Base-by-base conservation (phyloP, 176 grass and related monocot species). In the Musa troglodytarum region DNA sequence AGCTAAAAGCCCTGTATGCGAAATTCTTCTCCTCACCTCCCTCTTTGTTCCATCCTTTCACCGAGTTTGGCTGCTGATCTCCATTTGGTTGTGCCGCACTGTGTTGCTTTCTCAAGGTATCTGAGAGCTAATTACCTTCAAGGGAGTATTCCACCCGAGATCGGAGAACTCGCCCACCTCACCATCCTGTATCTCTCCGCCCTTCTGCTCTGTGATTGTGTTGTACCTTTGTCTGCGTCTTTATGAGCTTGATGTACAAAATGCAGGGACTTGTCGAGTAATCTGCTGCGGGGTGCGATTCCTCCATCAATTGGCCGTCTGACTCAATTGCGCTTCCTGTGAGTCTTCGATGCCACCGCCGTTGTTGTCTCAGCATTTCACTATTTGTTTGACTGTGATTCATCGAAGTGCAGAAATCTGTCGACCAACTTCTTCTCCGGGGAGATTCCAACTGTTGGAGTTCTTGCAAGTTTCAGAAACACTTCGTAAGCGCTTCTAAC, bases 361-460 rank as follows among this genome's bases (percentile, higher is more conserved):
- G 8, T 58, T 19, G 19, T 71, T 43, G 49, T 2, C 50, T 63
- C 19, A 12, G 51, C 21, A 53, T 69, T 26, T 2, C 52, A 21
- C 2, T 49, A 71, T 16, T 26, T 52, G 49, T 52, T 21, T 52
- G 49, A 71, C 17, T 73, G 2, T 70, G 8, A 11, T 49, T 51
- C 52, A 52, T 1, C 54, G 1, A 61, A 1, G 52, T 53, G 34
- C 62, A 97, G 94, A 74, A 97, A 97, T 62, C 68, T 97, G 53
- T 97, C 90, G 6, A 90, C 93, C 62, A 98, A 98, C 71, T 97
- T 93, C 90, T 93, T 98, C 85, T 98, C 90, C 1, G 90, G 94
- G 8, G 88, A 91, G 76, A 98, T 93, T 65, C 94, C 94, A 25
- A 91, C 87, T 66, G 85, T 85, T 20, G 94, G 94, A 59, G 78